Conservation (phyloP, 176 grass and related monocot genomes). For the Stipa capillata region DNA sequence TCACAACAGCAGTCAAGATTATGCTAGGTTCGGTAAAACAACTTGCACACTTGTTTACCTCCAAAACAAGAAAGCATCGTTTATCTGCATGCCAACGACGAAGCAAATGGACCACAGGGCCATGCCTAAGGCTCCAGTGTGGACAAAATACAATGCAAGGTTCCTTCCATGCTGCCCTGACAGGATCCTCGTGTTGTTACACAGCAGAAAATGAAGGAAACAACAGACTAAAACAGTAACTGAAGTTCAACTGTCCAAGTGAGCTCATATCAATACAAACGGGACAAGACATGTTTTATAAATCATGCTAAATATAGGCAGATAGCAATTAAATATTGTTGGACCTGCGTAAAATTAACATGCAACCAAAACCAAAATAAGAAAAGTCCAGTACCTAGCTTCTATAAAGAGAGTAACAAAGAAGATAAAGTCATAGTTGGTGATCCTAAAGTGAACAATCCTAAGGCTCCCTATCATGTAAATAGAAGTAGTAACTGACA, state of each 20-base stretch:
- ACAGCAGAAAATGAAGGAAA: conserved; percentile 3
- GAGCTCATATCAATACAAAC: neutral
- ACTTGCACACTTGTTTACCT: conserved; percentile 31
- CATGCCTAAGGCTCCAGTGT: conserved; percentile 73
- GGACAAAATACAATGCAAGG: conserved; percentile 81
- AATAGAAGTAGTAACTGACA: conserved; percentile 12
- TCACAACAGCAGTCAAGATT: neutral
- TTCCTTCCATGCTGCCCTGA: conserved; percentile 77
- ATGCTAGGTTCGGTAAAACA: neutral
- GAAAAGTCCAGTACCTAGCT: neutral
- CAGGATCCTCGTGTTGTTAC: conserved; percentile 21
- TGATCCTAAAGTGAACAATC: neutral
- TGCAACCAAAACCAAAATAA: conserved; percentile 8
- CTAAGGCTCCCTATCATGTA: neutral
- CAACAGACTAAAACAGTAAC: neutral
- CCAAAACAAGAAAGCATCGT: conserved; percentile 70
- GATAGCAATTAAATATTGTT: neutral
- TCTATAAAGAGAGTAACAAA: neutral
- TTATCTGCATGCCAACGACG: conserved; percentile 63
- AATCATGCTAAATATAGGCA: conserved; percentile 2
- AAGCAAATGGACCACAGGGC: conserved; percentile 71
- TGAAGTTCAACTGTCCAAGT: neutral
- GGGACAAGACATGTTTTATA: neutral
- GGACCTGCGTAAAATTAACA: neutral
- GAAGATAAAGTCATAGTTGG: neutral